Base-by-base conservation (phyloP, 768 basidiomycete species). In the Neoboletus subvelutipes region DNA sequence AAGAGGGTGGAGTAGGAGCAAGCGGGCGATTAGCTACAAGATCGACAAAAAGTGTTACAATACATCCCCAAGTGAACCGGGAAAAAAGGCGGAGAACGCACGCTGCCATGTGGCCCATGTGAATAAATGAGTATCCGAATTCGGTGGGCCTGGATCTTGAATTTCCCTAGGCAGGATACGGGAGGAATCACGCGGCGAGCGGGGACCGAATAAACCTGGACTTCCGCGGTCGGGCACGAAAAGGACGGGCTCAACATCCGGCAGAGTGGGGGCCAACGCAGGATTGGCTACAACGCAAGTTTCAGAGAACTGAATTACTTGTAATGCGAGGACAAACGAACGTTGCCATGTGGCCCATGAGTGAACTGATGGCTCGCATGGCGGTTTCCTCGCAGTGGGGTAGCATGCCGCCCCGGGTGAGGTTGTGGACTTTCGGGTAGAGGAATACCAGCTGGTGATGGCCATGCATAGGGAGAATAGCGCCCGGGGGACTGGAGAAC, bases 141-240 rank as follows among this genome's bases (percentile, higher is more conserved):
- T 31, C 29, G n/a, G 8, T 7, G 9, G 29, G 4, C 33, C 31
- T 31, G 31, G 31, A 8, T 22, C 15, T 33, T 33, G 13, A 22
- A 33, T 22, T 51, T 15, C 6, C 18, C 18, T 2, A 15, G 41
- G 20, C 40, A 41, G 12, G 26, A 1, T 12, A 45, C 18, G 11
- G 4, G 6, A 0, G 4, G 42, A 26, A 18, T 69, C 69, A 36
- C 77, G 71, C 13, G 83, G 84, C 15, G 86, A 83, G 36, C 85
- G 77, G 26, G 88, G 87, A 24, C 90, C 89, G 66, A 91, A 92
- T 47, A 92, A 68, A 18, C 88, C 87, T 24, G 83, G 84, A 51
- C 79, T 83, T 41, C 72, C 70, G 52, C 70, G 71, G 10, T 78
- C 78, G 26, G 83, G 84, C n/a, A 85, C 81, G 22, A 83, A 68